phyloP scores from a whole-genome alignment of 768 basidiomycete species.

The Psilocybe subaeruginosa region DNA sequence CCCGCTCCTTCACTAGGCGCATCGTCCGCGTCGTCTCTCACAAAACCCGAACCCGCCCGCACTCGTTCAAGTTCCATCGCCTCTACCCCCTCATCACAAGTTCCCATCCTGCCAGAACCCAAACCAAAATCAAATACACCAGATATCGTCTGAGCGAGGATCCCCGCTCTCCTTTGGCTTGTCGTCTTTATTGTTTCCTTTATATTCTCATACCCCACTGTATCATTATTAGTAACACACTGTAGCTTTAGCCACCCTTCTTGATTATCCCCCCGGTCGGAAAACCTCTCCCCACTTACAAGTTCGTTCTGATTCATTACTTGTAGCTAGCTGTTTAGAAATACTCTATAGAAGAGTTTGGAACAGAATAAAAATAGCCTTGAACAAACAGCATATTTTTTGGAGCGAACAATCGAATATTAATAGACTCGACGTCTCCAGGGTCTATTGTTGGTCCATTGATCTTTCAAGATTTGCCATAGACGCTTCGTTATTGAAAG shows the following conservation, averaged over 20 bases:
- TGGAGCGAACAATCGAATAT: too few relatives aligned
- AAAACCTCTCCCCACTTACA: not conserved
- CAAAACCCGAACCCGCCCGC: conserved; percentile 25
- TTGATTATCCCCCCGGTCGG: not conserved
- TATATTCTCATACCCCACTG: conserved; percentile 3
- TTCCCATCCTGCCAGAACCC: conserved; percentile 7
- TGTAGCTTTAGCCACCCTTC: not conserved
- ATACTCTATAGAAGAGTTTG: too few relatives aligned
- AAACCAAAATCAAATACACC: conserved; percentile 24
- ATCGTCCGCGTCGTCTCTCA: conserved; percentile 38
- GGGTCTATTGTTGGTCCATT: too few relatives aligned
- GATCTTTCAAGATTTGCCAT: too few relatives aligned
- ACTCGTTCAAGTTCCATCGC: conserved; percentile 35
- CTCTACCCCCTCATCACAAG: conserved; percentile 20
- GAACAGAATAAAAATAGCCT: too few relatives aligned
- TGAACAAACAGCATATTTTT: too few relatives aligned
- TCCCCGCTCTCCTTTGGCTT: not conserved
- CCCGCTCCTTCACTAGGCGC: conserved; percentile 37
- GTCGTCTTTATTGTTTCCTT: not conserved
- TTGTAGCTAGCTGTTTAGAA: too few relatives aligned
- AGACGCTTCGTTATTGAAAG: too few relatives aligned
- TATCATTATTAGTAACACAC: conserved; percentile 15
- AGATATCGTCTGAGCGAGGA: conserved; percentile 24
- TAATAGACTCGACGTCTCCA: too few relatives aligned
- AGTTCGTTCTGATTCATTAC: not conserved